Base-by-base conservation (phyloP, 306 rosid genomes). In the Rosa chinensis region DNA sequence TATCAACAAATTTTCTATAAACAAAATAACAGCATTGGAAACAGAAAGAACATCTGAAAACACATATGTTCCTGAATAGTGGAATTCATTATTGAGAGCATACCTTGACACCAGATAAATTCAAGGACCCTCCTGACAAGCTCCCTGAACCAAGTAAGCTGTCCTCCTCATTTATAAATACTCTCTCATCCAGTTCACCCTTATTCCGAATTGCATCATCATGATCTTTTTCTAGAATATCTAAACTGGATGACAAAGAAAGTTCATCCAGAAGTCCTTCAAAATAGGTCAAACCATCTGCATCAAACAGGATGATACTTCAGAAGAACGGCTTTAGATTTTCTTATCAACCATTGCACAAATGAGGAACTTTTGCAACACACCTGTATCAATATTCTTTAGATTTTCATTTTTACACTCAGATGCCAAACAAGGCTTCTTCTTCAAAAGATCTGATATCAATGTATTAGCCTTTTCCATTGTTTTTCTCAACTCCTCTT, bases 211-310 rank as follows among this genome's bases (percentile, higher is more conserved):
- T 84, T 66, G 94, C 92, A 82, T 75, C 79, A 64, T 87, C 90
- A 80, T 96, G 90, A 80, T 96, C 93, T 72, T 87, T 91, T 82
- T 96, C 99, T 74, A 96, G 81, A 79, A 88, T 85, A 77, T 69
- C 85, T 83, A 96, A 84, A 83, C 86, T 88, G 44, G 89, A 89
- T 40, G 83, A 78, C 77, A 96, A 72, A 70, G 90, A 90, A 10
- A 84, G 85, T 62, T 89, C 91, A 69, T 91, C 96, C 92, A 90
- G 88, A 43, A 96, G 87, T 82, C 85, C 97, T 75, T 84, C 91
- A 86, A 96, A 96, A 86, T 84, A 93, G 55, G 78, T 85, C 90
- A 96, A 88, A 78, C 98, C 96, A 86, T 91, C 99, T 96, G 88
- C 81, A 87, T 59, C 23, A 10, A 68, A 64, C 67, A 76, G 53